Percentiles rank a stretch among this genome's conserved stretches.
phyloP scores from a whole-genome alignment of 176 grass and related monocot species.

The Phoenix roebelenii region DNA sequence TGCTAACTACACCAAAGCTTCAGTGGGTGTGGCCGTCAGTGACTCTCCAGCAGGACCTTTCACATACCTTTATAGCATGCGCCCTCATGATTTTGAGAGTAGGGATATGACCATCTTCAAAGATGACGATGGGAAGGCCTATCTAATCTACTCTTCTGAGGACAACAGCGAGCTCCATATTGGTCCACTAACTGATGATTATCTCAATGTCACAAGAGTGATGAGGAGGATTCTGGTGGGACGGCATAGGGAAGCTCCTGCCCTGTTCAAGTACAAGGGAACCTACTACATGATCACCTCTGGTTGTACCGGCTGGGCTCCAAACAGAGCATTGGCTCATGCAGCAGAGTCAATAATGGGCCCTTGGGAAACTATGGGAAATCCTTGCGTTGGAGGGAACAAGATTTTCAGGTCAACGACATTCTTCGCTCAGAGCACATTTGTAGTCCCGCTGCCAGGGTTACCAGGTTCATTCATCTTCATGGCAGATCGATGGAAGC shows the following conservation, averaged over 20 bases:
- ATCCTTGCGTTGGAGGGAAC: slow-evolving; percentile 80
- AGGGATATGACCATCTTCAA: slow-evolving; percentile 97
- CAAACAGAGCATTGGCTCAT: slow-evolving; percentile 68
- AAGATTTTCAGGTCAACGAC: slow-evolving; percentile 63
- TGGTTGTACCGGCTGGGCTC: slow-evolving; percentile 85
- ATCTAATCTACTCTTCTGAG: slow-evolving; percentile 84
- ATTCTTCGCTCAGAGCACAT: slow-evolving; percentile 92
- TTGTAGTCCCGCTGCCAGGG: slow-evolving; percentile 59
- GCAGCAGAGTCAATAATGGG: slow-evolving; percentile 73
- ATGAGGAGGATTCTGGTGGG: slow-evolving; percentile 54
- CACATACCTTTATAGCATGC: slow-evolving; percentile 74
- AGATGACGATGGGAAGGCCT: slow-evolving; percentile 87
- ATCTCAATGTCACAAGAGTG: slow-evolving; percentile 53
- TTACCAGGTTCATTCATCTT: slow-evolving; percentile 77
- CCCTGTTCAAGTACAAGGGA: slow-evolving; percentile 68
- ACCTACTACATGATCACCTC: slow-evolving; percentile 98
- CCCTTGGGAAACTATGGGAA: slow-evolving; percentile 87
- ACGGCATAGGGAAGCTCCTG: slow-evolving; percentile 72
- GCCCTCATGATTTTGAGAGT: slow-evolving; percentile 74
- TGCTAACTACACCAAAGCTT: slow-evolving; percentile 83
- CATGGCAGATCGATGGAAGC: slow-evolving; percentile 98
- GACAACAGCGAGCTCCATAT: slow-evolving; percentile 91
- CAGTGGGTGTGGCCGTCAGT: slow-evolving; percentile 63
- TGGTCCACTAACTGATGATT: slow-evolving; percentile 65
- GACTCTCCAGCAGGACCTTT: slow-evolving; percentile 67